Base-by-base conservation (phyloP, 805 yeast species). In the Starmerella roubikii region DNA sequence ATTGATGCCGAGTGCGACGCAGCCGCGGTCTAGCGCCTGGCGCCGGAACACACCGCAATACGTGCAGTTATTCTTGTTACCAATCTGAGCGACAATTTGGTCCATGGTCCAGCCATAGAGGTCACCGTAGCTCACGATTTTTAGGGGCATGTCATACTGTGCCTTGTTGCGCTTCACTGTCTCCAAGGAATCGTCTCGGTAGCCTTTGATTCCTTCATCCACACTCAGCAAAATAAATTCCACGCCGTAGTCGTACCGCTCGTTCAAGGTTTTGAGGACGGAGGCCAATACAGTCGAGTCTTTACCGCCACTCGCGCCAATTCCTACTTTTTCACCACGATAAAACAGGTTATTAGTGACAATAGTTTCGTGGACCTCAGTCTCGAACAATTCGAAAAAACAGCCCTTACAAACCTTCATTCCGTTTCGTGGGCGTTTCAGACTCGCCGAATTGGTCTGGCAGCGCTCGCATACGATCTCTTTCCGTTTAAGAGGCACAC, bases 41-140 rank as follows among this genome's bases (percentile, higher is more conserved):
- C 99, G 71, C 60, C 99, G 68, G 40, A 91, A 73, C 6, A 91
- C 98, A 35, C 99, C 99, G 65, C 99, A 91, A 55, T 91, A 91
- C 0, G 99, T 91, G 60, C 99, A 91, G 55, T 93, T 82, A 50
- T 84, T 84, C 56, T 94, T 69, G 27, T 82, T 78, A 6, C 97
- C 97, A 1, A 95, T 91, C 56, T 91, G 82, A 1, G 86, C 76
- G 1, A 91, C 99, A 37, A 91, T 84, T 53, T 84, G 93, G 64
- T 91, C 99, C 99, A 91, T 91, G 11, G 94, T 83, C 99, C 99
- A 91, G 53, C 86, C 77, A 57, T 91, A 91, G 12, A 91, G 65
- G 23, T 86, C 94, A 47, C 74, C 74, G 52, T 91, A 91, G 12
- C 94, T 80, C 4, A 91, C 76, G 40, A 83, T 78, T 52, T 76